Conservation (phyloP, 2,329 filamentous ascomycete genomes). For the Sclerotinia nivalis region DNA sequence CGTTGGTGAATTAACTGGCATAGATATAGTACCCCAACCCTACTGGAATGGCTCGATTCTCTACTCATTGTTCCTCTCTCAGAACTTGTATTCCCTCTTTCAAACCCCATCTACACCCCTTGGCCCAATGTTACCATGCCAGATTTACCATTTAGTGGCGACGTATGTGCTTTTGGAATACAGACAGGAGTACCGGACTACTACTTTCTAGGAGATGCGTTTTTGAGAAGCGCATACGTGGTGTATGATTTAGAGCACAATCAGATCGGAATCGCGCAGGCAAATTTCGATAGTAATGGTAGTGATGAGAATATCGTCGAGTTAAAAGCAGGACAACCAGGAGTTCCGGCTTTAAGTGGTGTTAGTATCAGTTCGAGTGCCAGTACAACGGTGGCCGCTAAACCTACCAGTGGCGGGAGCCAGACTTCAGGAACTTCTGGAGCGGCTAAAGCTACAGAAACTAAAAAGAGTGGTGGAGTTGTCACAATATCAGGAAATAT, state of each 20-base stretch:
- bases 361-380: conserved; percentile 16
- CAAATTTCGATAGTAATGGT: conserved; percentile 45
- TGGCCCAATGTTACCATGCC: conserved; percentile 19
- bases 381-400: background rate
- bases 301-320: conserved; percentile 27
- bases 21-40: conserved; percentile 28
- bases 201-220: conserved; percentile 51
- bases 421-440: background rate
- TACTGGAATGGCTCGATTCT: conserved; percentile 27
- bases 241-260: conserved; percentile 55
- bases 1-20: conserved; percentile 40
- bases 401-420: background rate
- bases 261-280: conserved; percentile 51
- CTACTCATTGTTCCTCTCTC: conserved; percentile 39
- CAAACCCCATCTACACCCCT: conserved; percentile 21
- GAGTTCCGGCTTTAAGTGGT: conserved; percentile 28
- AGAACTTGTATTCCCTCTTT: conserved; percentile 46
- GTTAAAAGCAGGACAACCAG: conserved; percentile 28
- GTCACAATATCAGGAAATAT: background rate
- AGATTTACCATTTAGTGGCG: conserved; percentile 35
- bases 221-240: conserved; percentile 55
- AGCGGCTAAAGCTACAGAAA: background rate
- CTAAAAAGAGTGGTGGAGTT: background rate
- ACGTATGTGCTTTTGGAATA: conserved; percentile 55
- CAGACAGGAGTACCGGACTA: conserved; percentile 32